Base-by-base conservation (phyloP, 1,284 basidiomycete species). In the Sphagnurus paluster region DNA sequence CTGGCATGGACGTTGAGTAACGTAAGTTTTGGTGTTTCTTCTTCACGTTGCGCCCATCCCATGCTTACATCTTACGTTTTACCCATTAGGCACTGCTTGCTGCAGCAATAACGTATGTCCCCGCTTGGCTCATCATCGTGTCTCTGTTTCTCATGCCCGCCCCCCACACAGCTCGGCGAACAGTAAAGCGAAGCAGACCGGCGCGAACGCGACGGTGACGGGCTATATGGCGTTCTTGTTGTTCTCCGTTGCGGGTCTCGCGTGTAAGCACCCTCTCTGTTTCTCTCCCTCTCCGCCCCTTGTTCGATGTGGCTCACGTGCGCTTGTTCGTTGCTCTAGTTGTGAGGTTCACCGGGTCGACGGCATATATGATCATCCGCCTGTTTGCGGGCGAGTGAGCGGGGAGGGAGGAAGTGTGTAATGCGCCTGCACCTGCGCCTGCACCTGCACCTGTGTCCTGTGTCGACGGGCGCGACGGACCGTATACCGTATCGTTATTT, bases 1-100 rank as follows among this genome's bases (percentile, higher is more conserved):
- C 68, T 93, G 52, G 79, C 82, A 10, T 95, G 92, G 92, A 88
- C 87, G 1, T 67, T 96, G 60, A 82, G 83, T 33, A 95, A 95
- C 65, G 85, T 83, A 16, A 48, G 61, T 59, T n/a, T n/a, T n/a
- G n/a, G n/a, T n/a, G n/a, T n/a, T n/a, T n/a, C n/a, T 21, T 19
- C 46, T 21, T 36, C 24, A 36, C 48, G 11, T 25, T 32, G 13
- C 16, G 14, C 0, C 38, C 20, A 53, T 32, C 14, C 8, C 13
- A 39, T 7, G 4, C 24, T 25, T 3, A 16, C 10, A 6, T 25
- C 14, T 26, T 19, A 35, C 28, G 26, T 16, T 4, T 9, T 26
- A 38, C 33, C 11, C 16, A 48, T 40, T 36, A 85, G 80, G 90
- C 77, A 3, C 74, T 87, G 1, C 71, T 94, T 2, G 90, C 80